phyloP scores from a whole-genome alignment of 2,329 filamentous ascomycete species.

The Colletotrichum neosansevieriae region DNA sequence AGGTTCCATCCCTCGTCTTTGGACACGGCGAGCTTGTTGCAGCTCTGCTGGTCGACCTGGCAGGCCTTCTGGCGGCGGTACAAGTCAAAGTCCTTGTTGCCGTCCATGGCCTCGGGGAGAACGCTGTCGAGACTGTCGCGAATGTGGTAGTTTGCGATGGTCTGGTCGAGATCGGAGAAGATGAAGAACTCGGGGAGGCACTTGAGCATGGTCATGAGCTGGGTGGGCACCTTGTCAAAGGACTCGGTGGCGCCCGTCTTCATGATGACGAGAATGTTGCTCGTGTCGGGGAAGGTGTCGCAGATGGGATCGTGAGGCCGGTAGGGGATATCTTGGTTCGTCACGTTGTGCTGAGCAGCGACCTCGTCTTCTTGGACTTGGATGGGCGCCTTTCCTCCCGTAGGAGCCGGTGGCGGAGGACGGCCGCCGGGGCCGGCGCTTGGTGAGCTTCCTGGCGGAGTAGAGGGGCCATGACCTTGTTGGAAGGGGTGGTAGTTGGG shows the following conservation, averaged over 20 bases:
- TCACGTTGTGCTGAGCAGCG: constrained; percentile 25
- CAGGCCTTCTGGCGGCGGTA: constrained; percentile 61
- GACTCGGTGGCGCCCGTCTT: constrained; percentile 70
- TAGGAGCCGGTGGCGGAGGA: not conserved
- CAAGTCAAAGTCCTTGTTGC: constrained; percentile 63
- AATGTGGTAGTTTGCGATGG: constrained; percentile 58
- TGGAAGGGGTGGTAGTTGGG: constrained; percentile 44
- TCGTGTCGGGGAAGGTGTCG: constrained; percentile 57
- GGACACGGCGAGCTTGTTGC: constrained; percentile 51
- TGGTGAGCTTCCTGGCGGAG: constrained; percentile 29
- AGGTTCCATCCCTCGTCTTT: constrained; percentile 61
- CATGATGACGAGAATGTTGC: constrained; percentile 63
- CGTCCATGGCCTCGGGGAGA: constrained; percentile 55
- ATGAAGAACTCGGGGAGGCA: constrained; percentile 65
- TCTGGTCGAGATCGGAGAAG: constrained; percentile 68
- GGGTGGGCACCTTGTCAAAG: constrained; percentile 64
- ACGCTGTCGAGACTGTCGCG: constrained; percentile 62
- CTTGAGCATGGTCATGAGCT: constrained; percentile 64
- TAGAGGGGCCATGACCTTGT: constrained; percentile 21
- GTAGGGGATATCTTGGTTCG: constrained; percentile 38
- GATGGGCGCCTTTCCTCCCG: constrained; percentile 6
- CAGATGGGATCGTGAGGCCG: constrained; percentile 48
- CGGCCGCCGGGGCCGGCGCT: constrained; percentile 36
- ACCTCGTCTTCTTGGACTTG: constrained; percentile 15
- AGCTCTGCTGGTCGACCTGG: constrained; percentile 57